phyloP scores from a whole-genome alignment of 192 early-diverging fungal genomes.

The Linderina pennispora region DNA sequence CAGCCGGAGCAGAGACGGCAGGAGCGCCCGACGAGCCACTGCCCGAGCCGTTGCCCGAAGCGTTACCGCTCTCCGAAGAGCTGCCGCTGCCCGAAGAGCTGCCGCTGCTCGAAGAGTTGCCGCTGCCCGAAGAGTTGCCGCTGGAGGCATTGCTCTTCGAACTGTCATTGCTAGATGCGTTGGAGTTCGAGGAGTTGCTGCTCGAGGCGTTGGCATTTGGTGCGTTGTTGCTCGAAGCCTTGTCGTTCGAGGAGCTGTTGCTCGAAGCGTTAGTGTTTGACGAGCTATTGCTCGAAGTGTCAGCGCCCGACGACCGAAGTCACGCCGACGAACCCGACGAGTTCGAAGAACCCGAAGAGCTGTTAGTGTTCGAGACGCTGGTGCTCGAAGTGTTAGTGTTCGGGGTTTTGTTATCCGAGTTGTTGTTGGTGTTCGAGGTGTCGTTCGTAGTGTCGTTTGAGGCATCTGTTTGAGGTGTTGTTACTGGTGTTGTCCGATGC shows the following conservation, averaged over 20 bases:
- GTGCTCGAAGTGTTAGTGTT: background rate
- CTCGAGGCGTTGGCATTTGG: no score
- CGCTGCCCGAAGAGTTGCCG: background rate
- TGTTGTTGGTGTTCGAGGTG: background rate
- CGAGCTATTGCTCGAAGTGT: no score
- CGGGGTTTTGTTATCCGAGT: background rate
- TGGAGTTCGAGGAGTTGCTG: constrained; percentile 2
- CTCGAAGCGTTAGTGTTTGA: background rate
- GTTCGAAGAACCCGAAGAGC: background rate
- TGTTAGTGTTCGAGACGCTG: background rate
- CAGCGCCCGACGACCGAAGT: no score
- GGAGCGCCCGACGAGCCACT: background rate
- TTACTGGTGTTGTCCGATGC: background rate
- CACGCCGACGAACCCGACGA: no score
- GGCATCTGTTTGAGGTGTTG: no score
- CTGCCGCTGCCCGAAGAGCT: background rate
- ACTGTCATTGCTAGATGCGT: background rate
- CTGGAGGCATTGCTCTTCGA: background rate
- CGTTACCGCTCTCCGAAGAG: background rate
- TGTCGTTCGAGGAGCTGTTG: no score
- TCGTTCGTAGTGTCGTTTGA: no score
- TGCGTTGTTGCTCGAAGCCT: no score
- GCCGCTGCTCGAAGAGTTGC: background rate
- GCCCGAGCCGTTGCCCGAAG: background rate
- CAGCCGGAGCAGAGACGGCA: background rate